Conservation (phyloP, 768 basidiomycete species). For the Hericium erinaceus region DNA sequence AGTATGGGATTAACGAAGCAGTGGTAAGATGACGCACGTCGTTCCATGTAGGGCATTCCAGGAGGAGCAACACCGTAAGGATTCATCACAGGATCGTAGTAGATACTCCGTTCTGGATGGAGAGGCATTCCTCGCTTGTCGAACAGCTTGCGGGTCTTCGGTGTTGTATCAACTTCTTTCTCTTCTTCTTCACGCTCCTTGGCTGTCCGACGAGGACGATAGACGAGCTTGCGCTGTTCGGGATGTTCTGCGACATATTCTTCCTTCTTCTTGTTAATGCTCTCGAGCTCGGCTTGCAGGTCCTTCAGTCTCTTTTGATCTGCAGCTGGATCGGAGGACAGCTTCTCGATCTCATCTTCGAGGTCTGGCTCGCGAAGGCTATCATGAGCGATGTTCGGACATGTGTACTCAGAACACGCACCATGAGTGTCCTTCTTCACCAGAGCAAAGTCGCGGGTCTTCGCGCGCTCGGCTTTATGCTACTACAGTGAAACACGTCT, state of each 20-base stretch:
- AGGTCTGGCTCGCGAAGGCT: conserved; percentile 40
- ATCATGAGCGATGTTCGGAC: neutral
- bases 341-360: conserved; percentile 68
- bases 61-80: conserved; percentile 91
- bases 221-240: conserved; percentile 82
- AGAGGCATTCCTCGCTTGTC: conserved; percentile 77
- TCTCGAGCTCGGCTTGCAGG: conserved; percentile 70
- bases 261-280: conserved; percentile 79
- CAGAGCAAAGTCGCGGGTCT: conserved; percentile 78
- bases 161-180: conserved; percentile 29
- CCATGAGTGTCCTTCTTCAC: conserved; percentile 93
- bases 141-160: conserved; percentile 59
- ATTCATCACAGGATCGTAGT: conserved; percentile 91
- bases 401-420: conserved; percentile 20
- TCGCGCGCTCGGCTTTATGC: conserved; percentile 83
- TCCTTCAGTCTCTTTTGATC: conserved; percentile 61
- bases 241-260: conserved; percentile 92
- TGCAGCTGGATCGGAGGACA: conserved; percentile 42
- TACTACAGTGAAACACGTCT: conserved; percentile 36
- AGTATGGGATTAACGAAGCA: neutral
- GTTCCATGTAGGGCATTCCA: conserved; percentile 91
- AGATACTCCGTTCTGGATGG: conserved; percentile 87
- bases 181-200: conserved; percentile 27
- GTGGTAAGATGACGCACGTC: conserved; percentile 44
- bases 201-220: conserved; percentile 42